phyloP scores from a whole-genome alignment of 257 asterid species.

The Anisodus acutangulus region DNA sequence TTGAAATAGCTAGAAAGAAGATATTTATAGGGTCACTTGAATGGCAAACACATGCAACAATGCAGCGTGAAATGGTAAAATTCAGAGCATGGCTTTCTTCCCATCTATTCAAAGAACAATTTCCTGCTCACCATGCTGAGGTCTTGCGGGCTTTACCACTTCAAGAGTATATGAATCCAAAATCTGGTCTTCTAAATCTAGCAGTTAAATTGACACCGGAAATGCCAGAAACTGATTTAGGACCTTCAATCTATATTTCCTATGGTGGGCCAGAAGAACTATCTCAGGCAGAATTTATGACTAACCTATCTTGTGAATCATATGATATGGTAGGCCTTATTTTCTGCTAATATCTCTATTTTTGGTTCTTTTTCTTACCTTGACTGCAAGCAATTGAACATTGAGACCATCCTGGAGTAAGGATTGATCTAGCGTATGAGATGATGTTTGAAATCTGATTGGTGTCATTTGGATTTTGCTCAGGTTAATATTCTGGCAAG shows the following conservation, averaged over 20 bases:
- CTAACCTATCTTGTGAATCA: conserved; percentile 74
- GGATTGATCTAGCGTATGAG: conserved; percentile 18
- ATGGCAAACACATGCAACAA: conserved; percentile 67
- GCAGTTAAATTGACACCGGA: conserved; percentile 74
- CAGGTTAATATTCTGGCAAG: conserved; percentile 95
- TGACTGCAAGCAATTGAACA: background rate
- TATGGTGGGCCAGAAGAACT: conserved; percentile 83
- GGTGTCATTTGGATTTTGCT: conserved; percentile 38
- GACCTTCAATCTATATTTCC: conserved; percentile 81
- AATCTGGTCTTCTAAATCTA: conserved; percentile 81
- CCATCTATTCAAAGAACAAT: conserved; percentile 70
- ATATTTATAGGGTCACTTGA: conserved; percentile 81
- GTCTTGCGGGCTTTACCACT: conserved; percentile 75
- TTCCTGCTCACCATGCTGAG: conserved; percentile 77
- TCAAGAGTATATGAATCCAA: conserved; percentile 79
- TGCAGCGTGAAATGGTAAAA: conserved; percentile 63
- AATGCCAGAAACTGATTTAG: conserved; percentile 63
- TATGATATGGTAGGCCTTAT: conserved; percentile 73
- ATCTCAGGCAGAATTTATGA: conserved; percentile 62
- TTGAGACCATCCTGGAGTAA: conserved; percentile 17
- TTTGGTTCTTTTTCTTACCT: background rate
- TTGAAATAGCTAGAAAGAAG: conserved; percentile 71
- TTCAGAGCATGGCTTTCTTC: conserved; percentile 88
- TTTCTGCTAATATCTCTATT: conserved; percentile 30
- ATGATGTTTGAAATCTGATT: conserved; percentile 31